Evolutionary conservation across 2,329 filamentous ascomycete species (phyloP).

Genomic region (Aspergillus udagawae): DNA sequence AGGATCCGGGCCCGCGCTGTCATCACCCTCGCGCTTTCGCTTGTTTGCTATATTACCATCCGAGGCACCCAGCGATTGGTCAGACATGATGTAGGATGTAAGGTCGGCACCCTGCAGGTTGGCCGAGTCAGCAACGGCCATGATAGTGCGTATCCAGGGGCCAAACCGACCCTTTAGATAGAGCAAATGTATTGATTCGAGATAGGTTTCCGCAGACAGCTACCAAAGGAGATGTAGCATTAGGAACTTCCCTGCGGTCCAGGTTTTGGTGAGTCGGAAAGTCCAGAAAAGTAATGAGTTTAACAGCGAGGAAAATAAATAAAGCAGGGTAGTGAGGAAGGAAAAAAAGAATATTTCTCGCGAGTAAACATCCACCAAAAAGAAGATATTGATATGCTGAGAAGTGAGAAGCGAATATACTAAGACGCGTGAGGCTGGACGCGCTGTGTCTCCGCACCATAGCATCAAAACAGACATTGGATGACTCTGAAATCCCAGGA

Average conservation of each 20-base stretch:
- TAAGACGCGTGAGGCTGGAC: not conserved
- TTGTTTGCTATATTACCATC: slow-evolving; percentile 34
- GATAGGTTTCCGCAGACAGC: not conserved
- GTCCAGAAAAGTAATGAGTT: slow-evolving; percentile 1
- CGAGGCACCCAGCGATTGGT: slow-evolving; percentile 33
- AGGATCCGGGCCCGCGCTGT: slow-evolving; percentile 36
- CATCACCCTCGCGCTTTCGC: slow-evolving; percentile 39
- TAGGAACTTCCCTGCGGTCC: not conserved
- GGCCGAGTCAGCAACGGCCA: not conserved
- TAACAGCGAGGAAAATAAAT: not conserved
- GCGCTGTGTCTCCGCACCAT: not conserved
- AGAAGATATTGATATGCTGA: not conserved
- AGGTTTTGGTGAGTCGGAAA: not conserved
- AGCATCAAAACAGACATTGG: not conserved
- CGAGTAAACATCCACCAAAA: not conserved
- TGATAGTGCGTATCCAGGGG: not conserved
- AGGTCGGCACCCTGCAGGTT: slow-evolving; percentile 2
- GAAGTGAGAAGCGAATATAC: not conserved
- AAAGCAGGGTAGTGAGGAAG: not conserved
- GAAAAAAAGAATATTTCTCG: not conserved
- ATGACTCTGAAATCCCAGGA: not conserved
- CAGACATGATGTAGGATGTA: slow-evolving; percentile 29
- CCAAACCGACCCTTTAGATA: not conserved
- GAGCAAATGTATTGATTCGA: not conserved
- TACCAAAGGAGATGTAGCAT: not conserved